These are phyloP conservation scores for Metschnikowia similis DNA, from an alignment of 805 yeast species.

Conservation along the genomic window DNA sequence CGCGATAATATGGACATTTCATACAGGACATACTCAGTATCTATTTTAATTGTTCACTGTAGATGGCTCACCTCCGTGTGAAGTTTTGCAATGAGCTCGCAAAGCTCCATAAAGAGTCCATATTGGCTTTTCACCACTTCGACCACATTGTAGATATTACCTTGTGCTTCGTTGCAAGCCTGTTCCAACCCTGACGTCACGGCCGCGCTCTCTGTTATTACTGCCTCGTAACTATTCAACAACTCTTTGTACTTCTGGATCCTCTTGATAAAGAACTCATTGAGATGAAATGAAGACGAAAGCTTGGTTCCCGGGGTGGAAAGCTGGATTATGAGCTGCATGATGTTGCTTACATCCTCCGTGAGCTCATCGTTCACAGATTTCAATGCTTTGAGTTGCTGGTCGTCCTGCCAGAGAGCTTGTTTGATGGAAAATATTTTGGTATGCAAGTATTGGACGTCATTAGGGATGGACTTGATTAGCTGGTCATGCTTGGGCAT, in stretches of 20 bases:
- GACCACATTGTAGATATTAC: conserved; percentile 45
- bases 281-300: conserved; percentile 51
- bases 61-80: conserved; percentile 38
- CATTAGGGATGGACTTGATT: conserved; percentile 69
- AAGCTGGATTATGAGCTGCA: conserved; percentile 49
- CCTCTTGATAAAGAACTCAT: conserved; percentile 49
- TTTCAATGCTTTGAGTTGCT: conserved; percentile 32
- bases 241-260: conserved; percentile 47
- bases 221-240: conserved; percentile 54
- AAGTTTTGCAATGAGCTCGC: conserved; percentile 67
- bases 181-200: conserved; percentile 43
- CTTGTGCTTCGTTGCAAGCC: conserved; percentile 36
- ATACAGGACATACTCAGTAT: not conserved
- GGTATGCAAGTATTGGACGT: conserved; percentile 58
- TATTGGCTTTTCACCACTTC: conserved; percentile 66
- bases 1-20: not conserved
- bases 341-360: conserved; percentile 51
- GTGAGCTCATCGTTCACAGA: conserved; percentile 36
- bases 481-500: conserved; percentile 58
- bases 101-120: conserved; percentile 65
- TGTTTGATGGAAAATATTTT: conserved; percentile 62
- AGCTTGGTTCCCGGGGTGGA: conserved; percentile 53
- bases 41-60: not conserved
- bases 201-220: conserved; percentile 57
- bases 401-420: conserved; percentile 50